Base-by-base conservation (phyloP, 2,329 filamentous ascomycete genomes). In the Colletotrichum shisoi region DNA sequence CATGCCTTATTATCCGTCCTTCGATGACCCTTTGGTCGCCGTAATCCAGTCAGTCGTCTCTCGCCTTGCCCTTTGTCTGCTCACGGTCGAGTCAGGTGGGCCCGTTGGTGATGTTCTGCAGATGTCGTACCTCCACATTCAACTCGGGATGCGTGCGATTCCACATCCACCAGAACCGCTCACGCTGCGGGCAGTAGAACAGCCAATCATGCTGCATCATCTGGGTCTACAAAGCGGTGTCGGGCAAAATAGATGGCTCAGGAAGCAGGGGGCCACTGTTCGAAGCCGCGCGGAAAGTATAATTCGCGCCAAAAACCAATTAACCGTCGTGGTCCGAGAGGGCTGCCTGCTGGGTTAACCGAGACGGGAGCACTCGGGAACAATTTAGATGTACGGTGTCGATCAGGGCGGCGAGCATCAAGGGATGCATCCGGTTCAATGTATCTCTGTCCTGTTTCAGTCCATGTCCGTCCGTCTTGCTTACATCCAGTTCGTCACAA, bases 351-450 rank as follows among this genome's bases (percentile, higher is more conserved):
- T 12, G 46, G 46, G 4, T 49, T 24, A n/a, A 2, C 31, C 8
- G 1, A 19, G 27, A 52, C 34, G 27, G 40, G n/a, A 44, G 40
- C 40, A n/a, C 11, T 44, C n/a, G 40, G 17, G 13, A n/a, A 44
- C 40, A 44, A n/a, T 44, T n/a, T 8, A 9, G 17, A 15, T n/a
- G 17, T 27, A 52, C 8, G 11, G 9, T 52, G 17, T 37, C 27
- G 49, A 52, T 52, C 49, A 52, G 37, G 49, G 31, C 49, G 37
- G 19, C 11, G n/a, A 12, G 31, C 49, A 9, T 37, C 49, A n/a
- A 31, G 27, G 27, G 17, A 12, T 34, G 8, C 31, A 34, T 19
- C 19, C 31, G 17, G 13, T 31, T 52, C 27, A 34, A 34, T 8
- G 31, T 52, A 11, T 27, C 49, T 11, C 17, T 3, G 9, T 34